phyloP scores from a whole-genome alignment of 129 eudicot species.

The Tagetes patula region DNA sequence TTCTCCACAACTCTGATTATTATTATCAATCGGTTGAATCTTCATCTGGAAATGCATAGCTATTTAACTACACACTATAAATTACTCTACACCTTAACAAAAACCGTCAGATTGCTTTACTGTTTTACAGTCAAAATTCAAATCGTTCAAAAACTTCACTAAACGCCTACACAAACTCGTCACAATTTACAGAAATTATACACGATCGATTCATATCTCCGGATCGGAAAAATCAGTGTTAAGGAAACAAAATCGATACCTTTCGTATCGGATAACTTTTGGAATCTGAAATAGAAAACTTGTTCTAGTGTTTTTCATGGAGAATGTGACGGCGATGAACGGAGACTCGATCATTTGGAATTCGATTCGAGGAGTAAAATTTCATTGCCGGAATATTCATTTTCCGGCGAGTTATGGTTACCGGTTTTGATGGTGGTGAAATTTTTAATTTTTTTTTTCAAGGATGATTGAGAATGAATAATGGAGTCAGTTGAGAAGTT shows the following conservation, averaged over 20 bases:
- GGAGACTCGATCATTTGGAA: constrained; percentile 31
- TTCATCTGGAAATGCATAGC: constrained; percentile 80
- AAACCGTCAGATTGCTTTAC: constrained; percentile 14
- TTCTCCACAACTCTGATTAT: constrained; percentile 39
- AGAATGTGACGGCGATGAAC: constrained; percentile 64
- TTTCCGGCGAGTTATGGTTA: constrained; percentile 45
- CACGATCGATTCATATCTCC: constrained; percentile 30
- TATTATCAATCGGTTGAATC: constrained; percentile 73
- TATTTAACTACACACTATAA: constrained; percentile 3
- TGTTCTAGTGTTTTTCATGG: constrained; percentile 42
- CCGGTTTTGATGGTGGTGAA: constrained; percentile 22
- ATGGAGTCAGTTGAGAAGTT: constrained; percentile 38
- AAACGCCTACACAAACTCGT: constrained; percentile 26
- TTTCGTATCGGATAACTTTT: constrained; percentile 18
- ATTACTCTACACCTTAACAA: not conserved
- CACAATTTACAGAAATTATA: constrained; percentile 23
- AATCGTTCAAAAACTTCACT: constrained; percentile 30
- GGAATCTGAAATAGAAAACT: constrained; percentile 12
- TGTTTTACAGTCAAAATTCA: constrained; percentile 10
- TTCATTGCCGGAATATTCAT: constrained; percentile 55
- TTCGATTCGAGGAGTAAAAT: constrained; percentile 11
- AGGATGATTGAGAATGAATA: constrained; percentile 24
- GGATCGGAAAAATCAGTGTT: constrained; percentile 25
- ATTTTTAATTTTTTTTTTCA: not conserved
- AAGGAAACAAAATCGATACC: constrained; percentile 28